phyloP scores from a whole-genome alignment of 2,329 filamentous ascomycete species.

The Phoma sp. region DNA sequence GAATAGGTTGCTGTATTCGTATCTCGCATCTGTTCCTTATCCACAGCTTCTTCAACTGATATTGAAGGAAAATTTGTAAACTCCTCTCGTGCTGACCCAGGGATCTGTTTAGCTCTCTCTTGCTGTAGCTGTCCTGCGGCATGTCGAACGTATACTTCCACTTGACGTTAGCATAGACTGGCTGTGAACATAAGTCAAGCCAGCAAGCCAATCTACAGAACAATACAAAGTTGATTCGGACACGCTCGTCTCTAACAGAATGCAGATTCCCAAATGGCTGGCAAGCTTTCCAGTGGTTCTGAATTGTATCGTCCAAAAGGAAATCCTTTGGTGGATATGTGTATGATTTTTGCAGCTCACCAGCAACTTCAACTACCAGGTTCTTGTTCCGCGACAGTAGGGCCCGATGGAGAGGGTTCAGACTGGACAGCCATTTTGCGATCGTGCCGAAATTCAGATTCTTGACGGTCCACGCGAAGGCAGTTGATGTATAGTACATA shows the following conservation, averaged over 20 bases:
- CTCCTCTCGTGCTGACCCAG: neutral
- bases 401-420: conserved; percentile 25
- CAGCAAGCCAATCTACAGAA: conserved; percentile 11
- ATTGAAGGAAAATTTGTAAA: neutral
- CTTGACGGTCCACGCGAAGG: conserved; percentile 24
- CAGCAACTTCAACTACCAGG: conserved; percentile 19
- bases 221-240: conserved; percentile 2
- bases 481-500: conserved; percentile 28
- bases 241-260: neutral
- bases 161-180: neutral
- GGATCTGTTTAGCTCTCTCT: neutral
- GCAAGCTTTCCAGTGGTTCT: conserved; percentile 31
- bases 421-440: conserved; percentile 20
- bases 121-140: conserved; percentile 1
- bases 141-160: conserved; percentile 12
- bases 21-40: conserved; percentile 2
- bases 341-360: conserved; percentile 6
- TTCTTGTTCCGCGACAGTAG: conserved; percentile 25
- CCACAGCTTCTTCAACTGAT: conserved; percentile 1
- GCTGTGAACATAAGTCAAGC: neutral
- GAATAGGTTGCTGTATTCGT: conserved; percentile 4
- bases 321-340: conserved; percentile 25
- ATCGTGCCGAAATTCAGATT: conserved; percentile 27
- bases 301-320: conserved; percentile 20
- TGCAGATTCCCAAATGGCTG: conserved; percentile 36